Percentiles rank a stretch among this genome's conserved stretches.
phyloP scores from a whole-genome alignment of 2,329 filamentous ascomycete genomes.

The Amesomyces nigricolor region DNA sequence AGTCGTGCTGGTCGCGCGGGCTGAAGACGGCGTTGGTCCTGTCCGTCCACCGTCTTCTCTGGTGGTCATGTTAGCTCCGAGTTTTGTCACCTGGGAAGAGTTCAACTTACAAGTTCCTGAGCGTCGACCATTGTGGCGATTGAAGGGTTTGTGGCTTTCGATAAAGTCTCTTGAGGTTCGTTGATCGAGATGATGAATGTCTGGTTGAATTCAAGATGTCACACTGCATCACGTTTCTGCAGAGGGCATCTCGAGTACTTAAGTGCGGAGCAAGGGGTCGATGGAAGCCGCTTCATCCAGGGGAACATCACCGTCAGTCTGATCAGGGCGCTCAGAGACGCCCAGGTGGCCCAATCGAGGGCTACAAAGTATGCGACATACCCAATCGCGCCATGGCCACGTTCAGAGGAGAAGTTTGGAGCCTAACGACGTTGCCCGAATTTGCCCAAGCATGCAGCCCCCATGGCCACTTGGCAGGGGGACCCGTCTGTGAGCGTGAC shows the following conservation, averaged over 20 bases:
- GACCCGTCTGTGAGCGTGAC: constrained; percentile 6
- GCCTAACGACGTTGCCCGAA: constrained; percentile 10
- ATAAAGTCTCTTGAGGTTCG: neutral
- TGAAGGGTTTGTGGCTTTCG: neutral
- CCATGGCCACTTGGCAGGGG: constrained; percentile 12
- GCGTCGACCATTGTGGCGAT: constrained; percentile 11
- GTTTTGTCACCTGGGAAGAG: neutral
- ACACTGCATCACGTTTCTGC: neutral
- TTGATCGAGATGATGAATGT: neutral
- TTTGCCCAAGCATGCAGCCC: neutral
- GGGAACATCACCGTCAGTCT: neutral
- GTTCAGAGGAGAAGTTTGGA: constrained; percentile 11
- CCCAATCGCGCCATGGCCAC: constrained; percentile 11
- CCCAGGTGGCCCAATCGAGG: constrained; percentile 5
- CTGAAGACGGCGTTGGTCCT: constrained; percentile 16
- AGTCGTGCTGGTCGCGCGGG: neutral
- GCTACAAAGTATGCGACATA: constrained; percentile 8
- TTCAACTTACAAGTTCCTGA: constrained; percentile 16
- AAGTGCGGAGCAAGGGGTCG: neutral
- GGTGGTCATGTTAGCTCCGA: constrained; percentile 1
- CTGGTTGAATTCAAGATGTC: neutral
- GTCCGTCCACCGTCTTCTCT: constrained; percentile 20
- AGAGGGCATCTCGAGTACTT: neutral
- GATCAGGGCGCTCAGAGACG: neutral
- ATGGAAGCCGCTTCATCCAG: constrained; percentile 4